Conservation (phyloP, 352 stramenopile species). For the Peronospora farinosa region DNA sequence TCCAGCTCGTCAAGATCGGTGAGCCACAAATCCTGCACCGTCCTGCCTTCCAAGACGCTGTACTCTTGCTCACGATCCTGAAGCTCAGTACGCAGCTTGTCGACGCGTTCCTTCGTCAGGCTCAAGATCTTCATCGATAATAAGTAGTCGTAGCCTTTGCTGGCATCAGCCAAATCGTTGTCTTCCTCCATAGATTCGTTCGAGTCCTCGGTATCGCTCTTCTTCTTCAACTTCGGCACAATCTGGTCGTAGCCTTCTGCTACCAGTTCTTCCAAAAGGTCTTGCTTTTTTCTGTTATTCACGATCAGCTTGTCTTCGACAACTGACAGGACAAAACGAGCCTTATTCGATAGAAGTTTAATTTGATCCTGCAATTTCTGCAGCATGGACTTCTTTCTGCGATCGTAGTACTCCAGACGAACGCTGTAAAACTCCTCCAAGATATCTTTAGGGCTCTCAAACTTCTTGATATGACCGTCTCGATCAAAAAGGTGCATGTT, state of each 20-base stretch:
- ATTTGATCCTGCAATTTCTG: slow-evolving; percentile 88
- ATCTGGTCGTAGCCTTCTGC: slow-evolving; percentile 88
- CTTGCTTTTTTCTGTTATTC: slow-evolving; percentile 90
- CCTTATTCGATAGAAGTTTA: slow-evolving; percentile 91
- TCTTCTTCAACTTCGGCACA: slow-evolving; percentile 39
- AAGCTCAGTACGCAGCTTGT: slow-evolving; percentile 86
- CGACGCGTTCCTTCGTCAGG: slow-evolving; percentile 91
- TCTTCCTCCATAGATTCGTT: slow-evolving; percentile 56
- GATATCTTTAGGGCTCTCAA: slow-evolving; percentile 88
- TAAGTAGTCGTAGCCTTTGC: slow-evolving; percentile 91
- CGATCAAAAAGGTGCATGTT: slow-evolving; percentile 97
- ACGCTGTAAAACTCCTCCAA: slow-evolving; percentile 92
- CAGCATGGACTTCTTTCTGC: slow-evolving; percentile 87
- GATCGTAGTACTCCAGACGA: slow-evolving; percentile 89
- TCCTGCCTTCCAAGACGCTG: slow-evolving; percentile 61
- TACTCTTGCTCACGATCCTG: slow-evolving; percentile 84
- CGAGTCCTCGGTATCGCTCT: slow-evolving; percentile 39
- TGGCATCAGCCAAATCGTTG: slow-evolving; percentile 25
- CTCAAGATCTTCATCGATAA: slow-evolving; percentile 93
- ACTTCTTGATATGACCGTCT: slow-evolving; percentile 90
- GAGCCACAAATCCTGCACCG: slow-evolving; percentile 90
- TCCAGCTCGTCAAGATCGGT: slow-evolving; percentile 90
- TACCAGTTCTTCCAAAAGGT: slow-evolving; percentile 86
- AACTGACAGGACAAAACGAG: slow-evolving; percentile 93
- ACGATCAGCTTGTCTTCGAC: slow-evolving; percentile 89